Base-by-base conservation (phyloP, 371 early-diverging fungal genomes). In the Rhizopus arrhizus region DNA sequence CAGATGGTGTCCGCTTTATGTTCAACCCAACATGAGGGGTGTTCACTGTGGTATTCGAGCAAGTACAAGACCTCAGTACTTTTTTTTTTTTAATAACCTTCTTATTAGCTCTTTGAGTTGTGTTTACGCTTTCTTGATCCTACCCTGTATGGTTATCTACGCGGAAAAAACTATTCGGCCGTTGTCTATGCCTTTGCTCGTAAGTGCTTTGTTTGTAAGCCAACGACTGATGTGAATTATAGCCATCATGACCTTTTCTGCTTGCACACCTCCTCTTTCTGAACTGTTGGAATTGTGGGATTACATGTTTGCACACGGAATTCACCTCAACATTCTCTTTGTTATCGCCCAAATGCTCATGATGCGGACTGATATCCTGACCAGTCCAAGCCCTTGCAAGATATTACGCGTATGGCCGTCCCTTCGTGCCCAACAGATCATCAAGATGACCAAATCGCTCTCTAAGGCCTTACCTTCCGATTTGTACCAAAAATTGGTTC, bases 191-290 rank as follows among this genome's bases (percentile, higher is more conserved):
- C 95, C 9, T 92, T 95, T 60, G 89, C 95, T 32, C 86, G 93
- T 92, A 81, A 80, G 83, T 80, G 8, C n/a, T 7, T 47, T 22
- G 35, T 59, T 35, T 32, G 35, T 12, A n/a, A 9, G 10, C 28
- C 33, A 38, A 32, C 13, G 8, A 61, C 16, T 15, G 9, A 16
- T 33, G 7, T 28, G 13, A 33, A 57, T 28, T 62, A 35, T 31
- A 94, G 93, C 92, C n/a, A 86, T 96, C 12, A 83, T 96, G 85
- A 95, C 98, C 3, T 86, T 97, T 49, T 89, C 86, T 49, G 95
- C 95, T 11, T 91, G 93, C 67, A 90, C 90, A 1, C 94, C 92
- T 0, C 96, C 98, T 40, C 71, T 96, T 56, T 78, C 84, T 22
- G 87, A 95, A 72, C 80, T 91, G 0, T 74, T 96, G 40, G 73